phyloP scores from a whole-genome alignment of 2,329 filamentous ascomycete genomes.

The Chaetothyriales sp. region DNA sequence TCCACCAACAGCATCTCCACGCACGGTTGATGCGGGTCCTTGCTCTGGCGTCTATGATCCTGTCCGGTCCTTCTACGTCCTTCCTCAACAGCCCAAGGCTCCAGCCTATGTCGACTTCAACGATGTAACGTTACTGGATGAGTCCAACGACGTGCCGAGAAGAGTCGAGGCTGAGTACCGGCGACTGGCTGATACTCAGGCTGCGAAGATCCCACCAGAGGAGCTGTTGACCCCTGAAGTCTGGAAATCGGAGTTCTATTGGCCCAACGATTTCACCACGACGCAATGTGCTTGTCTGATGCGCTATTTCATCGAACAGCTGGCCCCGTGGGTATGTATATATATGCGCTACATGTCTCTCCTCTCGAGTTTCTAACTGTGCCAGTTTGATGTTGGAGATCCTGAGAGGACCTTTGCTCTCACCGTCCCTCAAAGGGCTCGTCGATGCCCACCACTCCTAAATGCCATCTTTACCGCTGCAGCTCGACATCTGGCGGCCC shows the following conservation, averaged over 20 bases:
- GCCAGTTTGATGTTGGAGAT: conserved; percentile 16
- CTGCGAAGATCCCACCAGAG: conserved; percentile 13
- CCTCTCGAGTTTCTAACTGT: neutral
- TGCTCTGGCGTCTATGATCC: conserved; percentile 5
- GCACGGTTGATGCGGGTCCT: neutral
- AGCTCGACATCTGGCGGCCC: conserved; percentile 12
- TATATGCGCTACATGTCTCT: neutral
- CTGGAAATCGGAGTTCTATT: conserved; percentile 16
- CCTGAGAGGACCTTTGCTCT: conserved; percentile 13
- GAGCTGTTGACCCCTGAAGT: conserved; percentile 11
- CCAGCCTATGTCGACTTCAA: neutral
- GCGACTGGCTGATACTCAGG: conserved; percentile 13
- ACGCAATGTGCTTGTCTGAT: conserved; percentile 17
- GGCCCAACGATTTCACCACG: conserved; percentile 16
- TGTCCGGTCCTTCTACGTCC: conserved; percentile 6
- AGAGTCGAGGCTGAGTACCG: conserved; percentile 15
- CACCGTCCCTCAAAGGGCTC: conserved; percentile 14
- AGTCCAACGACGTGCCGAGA: conserved; percentile 8
- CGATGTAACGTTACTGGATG: neutral
- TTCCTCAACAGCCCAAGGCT: neutral
- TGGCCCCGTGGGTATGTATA: conserved; percentile 16
- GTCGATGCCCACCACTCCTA: conserved; percentile 14
- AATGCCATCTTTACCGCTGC: conserved; percentile 17
- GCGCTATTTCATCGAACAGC: conserved; percentile 17
- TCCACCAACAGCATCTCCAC: neutral